Evolutionary conservation across 192 early-diverging fungal species (phyloP).

Genomic region (Haplosporangium gracile): DNA sequence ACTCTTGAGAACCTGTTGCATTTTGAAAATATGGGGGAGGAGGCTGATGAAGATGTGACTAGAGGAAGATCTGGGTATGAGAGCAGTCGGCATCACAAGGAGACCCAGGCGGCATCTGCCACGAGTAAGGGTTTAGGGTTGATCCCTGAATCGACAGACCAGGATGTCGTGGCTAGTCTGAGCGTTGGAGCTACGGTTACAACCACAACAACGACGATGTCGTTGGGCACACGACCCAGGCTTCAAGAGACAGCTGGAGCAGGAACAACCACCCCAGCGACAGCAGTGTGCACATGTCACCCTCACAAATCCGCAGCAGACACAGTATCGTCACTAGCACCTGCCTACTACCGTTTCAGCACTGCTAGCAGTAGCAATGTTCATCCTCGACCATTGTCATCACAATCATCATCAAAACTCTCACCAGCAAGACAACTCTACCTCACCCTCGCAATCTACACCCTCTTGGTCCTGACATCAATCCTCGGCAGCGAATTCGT

Average conservation of each 20-base stretch:
- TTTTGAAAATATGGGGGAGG: background rate
- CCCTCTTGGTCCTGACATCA: slow-evolving; percentile 22
- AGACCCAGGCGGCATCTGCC: background rate
- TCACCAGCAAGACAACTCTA: slow-evolving; percentile 15
- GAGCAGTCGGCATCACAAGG: background rate
- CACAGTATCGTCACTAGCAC: background rate
- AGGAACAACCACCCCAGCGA: background rate
- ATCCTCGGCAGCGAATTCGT: slow-evolving; percentile 37
- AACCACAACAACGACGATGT: background rate
- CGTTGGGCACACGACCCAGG: background rate
- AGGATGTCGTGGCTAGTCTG: background rate
- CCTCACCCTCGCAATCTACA: slow-evolving; percentile 32
- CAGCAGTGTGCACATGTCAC: background rate
- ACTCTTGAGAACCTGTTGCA: background rate
- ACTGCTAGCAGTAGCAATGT: background rate
- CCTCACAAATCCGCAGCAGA: background rate
- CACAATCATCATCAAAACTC: background rate
- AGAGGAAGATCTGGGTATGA: slow-evolving; percentile 16
- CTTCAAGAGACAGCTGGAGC: background rate
- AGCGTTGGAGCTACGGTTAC: background rate
- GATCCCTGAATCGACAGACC: background rate
- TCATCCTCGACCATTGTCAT: background rate
- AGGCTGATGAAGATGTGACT: no score
- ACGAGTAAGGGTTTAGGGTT: background rate
- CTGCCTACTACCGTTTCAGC: background rate